Evolutionary conservation across 2,329 filamentous ascomycete species (phyloP), one percentile per base, ranked within the genome.

Genomic region (Hortaea werneckii): DNA sequence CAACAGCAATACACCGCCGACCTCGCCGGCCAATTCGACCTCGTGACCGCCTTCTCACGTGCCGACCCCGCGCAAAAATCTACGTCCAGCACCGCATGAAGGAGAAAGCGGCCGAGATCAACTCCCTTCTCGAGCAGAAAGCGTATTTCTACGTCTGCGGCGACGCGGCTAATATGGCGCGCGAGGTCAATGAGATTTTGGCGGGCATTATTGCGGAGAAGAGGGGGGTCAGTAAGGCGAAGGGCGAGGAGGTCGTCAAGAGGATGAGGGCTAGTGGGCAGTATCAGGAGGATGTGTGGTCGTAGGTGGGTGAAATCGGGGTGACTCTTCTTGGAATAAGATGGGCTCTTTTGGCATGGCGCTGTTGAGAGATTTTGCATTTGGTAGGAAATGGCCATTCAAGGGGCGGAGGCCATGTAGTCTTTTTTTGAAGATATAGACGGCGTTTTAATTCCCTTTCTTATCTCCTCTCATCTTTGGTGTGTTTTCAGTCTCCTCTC

Each of bases 91-190:
- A 98, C 68, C 79, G 85, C 51, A 76, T 98, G 50, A 83, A 85
- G 69, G 87, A 96, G 67, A 76, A 82, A 42, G 82, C 85, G 48
- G 78, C 85, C 59, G 80, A 95, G 58, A 77, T 98, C 69, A 90
- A 94, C 68, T 82, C 90, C 54, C 79, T 98, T 1, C 75, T 98
- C 7, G 75, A 84, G 67, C 85, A 89, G 65, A 82, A 82, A 62
- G 92, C 87, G 5, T 95, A 92, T 69, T 89, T 98, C 66, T 98
- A 98, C 66, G 90, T 98, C 48, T 98, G 94, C 60, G 92, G 92
- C 70, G 92, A 98, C 64, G 94, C 94, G 0, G 86, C 92, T 46
- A 89, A 95, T 72, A 95, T 75, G 67, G 67, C 69, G 10, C 58
- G 66, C 29, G 68, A 71, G 54, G 67, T 71, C 29, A 64, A 94